Evolutionary conservation across 2,329 filamentous ascomycete species (phyloP).

Genomic region (Bisporella sp.): DNA sequence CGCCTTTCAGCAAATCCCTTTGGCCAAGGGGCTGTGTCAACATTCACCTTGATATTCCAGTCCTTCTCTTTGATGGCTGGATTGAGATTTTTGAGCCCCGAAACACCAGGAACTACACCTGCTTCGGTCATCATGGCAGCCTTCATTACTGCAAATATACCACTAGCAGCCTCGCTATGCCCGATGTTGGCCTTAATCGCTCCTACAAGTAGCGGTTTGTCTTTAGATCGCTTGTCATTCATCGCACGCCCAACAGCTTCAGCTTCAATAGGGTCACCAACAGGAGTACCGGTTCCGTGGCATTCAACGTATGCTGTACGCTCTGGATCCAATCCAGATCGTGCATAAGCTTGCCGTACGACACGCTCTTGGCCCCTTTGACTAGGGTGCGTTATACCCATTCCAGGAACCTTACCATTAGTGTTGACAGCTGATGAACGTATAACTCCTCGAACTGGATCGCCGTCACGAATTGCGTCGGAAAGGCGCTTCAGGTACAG

Average conservation of each 20-base stretch:
- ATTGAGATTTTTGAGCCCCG: background rate
- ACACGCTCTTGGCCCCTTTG: slow-evolving; percentile 3
- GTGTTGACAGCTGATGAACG: slow-evolving; percentile 34
- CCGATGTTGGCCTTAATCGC: slow-evolving; percentile 20
- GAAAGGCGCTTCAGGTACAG: slow-evolving; percentile 35
- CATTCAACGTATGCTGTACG: slow-evolving; percentile 11
- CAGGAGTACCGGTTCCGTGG: slow-evolving; percentile 13
- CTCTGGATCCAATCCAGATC: slow-evolving; percentile 5
- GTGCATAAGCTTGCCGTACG: background rate
- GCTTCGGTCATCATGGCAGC: slow-evolving; percentile 12
- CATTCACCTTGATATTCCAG: slow-evolving; percentile 26
- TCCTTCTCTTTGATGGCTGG: slow-evolving; percentile 13
- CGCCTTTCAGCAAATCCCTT: background rate
- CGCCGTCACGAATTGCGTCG: slow-evolving; percentile 33
- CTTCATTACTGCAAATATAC: slow-evolving; percentile 17
- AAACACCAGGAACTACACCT: slow-evolving; percentile 2
- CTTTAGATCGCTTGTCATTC: background rate
- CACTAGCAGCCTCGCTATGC: slow-evolving; percentile 18
- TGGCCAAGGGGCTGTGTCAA: background rate
- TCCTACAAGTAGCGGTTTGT: slow-evolving; percentile 4
- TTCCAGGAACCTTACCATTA: slow-evolving; percentile 35
- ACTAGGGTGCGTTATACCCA: slow-evolving; percentile 34
- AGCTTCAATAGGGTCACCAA: slow-evolving; percentile 12
- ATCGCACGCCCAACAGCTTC: slow-evolving; percentile 7
- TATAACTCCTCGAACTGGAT: slow-evolving; percentile 37